Percentiles rank a stretch among this genome's conserved stretches.
These are phyloP conservation scores for Bretschneidera sinensis DNA, from an alignment of 345 rosid species.

Conservation along the genomic window DNA sequence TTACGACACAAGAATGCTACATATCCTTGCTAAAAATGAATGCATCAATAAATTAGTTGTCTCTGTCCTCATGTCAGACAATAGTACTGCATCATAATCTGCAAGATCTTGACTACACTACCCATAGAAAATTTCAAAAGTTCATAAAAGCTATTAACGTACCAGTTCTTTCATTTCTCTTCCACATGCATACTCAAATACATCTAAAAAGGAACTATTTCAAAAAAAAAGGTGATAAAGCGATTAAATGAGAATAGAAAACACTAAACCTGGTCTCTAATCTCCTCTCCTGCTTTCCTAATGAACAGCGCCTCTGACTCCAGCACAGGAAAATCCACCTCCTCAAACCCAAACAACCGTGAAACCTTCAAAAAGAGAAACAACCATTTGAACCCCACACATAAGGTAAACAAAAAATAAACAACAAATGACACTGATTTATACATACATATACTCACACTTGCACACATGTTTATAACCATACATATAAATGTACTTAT, in stretches of 20 bases:
- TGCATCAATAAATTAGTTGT: not conserved
- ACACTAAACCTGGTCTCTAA: slow-evolving; percentile 72
- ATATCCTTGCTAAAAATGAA: not conserved
- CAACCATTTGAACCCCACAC: not conserved
- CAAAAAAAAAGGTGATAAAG: no score
- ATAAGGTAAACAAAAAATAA: not conserved
- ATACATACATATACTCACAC: no score
- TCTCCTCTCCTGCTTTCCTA: slow-evolving; percentile 95
- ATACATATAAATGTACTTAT: no score
- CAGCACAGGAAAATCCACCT: slow-evolving; percentile 85
- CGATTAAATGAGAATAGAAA: not conserved
- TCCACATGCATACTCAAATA: no score
- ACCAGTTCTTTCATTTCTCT: no score
- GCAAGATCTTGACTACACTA: not conserved
- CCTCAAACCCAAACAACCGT: slow-evolving; percentile 71
- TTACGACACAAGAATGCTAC: not conserved
- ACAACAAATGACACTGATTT: no score
- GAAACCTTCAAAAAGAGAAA: slow-evolving; percentile 44
- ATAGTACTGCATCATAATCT: not conserved
- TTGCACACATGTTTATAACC: no score
- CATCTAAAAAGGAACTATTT: no score
- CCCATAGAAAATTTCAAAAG: not conserved
- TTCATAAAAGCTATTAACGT: not conserved
- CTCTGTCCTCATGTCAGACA: not conserved
- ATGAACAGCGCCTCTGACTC: slow-evolving; percentile 82